Evolutionary conservation across 306 rosid genomes (phyloP), one percentile per base, ranked within the genome.

Genomic region (Medicago truncatula): DNA sequence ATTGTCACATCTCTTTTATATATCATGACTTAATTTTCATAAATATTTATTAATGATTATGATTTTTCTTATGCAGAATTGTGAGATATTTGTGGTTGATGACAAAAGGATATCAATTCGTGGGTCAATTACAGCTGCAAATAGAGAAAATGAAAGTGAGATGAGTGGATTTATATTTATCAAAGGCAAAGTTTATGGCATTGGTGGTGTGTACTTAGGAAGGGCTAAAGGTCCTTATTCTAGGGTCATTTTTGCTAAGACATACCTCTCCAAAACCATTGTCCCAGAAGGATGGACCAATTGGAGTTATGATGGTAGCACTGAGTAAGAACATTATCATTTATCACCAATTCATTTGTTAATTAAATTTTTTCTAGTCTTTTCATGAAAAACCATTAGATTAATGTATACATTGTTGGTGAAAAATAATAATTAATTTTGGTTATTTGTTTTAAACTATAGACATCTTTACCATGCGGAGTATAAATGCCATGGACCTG

Each of bases 201-300:
- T 86, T 67, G 92, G 92, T 10, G 87, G 75, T 49, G 88, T 88
- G 21, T 89, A 91, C 78, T 61, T 93, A 61, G 98, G 96, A 20
- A 90, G 96, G 67, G 98, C 96, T 2, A 90, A 92, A 36, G 88
- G 88, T 69, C 52, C 92, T 58, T 89, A 44, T 80, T 93, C 98
- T 16, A 84, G 97, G 82, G 90, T 90, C 0, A 31, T 91, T 59
- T 77, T 84, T 63, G 85, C 96, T 1, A 39, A 80, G 43, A 70
- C 87, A 1, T 93, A 93, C 21, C 86, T 93, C 75, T 91, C 98
- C 1, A 81, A 4, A 50, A 81, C 97, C 14, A 49, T 93, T 78
- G 73, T 81, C 8, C 86, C 83, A 0, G 44, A 63, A 5, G 98
- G 97, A 9, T 93, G 98, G 98, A 91, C 96, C 67, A 85, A 85